Base-by-base conservation (phyloP, 257 asterid species). In the Nicotiana otophora region DNA sequence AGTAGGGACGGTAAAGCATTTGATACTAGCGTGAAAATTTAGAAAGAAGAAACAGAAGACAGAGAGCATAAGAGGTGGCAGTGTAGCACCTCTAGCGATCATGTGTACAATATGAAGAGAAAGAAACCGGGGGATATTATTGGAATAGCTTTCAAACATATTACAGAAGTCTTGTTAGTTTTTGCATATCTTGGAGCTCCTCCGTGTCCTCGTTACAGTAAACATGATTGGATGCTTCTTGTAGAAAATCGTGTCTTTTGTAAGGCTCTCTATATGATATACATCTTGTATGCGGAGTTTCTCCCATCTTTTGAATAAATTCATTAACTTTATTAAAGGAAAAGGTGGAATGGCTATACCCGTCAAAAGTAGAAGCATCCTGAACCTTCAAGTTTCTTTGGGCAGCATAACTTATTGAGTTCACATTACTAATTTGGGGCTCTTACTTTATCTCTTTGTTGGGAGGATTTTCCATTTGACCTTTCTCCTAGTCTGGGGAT, bases 201-300 rank as follows among this genome's bases (percentile, higher is more conserved):
- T 69, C 36, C 78, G 48, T 20, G 23, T 46, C 15, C 39, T 1
- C 0, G n/a, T 23, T 72, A 23, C 51, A n/a, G 20, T 46, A 46
- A 33, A 72, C 4, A 72, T 12, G 3, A 42, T 46, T 46, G 36
- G 78, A 46, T 72, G 60, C 36, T 20, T 72, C 48, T 46, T 72
- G 78, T 23, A 72, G 36, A 20, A 72, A 42, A 46, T 1, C 7
- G 58, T 11, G 20, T 72, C 36, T 23, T 20, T 23, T 23, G 78
- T 42, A 70, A 42, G 64, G 60, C 15, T 72, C 78, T 72, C 78
- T 70, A 70, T n/a, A 70, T 42, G 78, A 54, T 69, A 42, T 70
- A 42, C 78, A 70, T 42, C 60, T 42, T 72, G 15, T 20, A 46
- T 72, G 61, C 60, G 26, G 23, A 72, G 23, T 46, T 23, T 12